These are phyloP conservation scores for Lentinula edodes DNA, from an alignment of 768 basidiomycete genomes.

Conservation along the genomic window DNA sequence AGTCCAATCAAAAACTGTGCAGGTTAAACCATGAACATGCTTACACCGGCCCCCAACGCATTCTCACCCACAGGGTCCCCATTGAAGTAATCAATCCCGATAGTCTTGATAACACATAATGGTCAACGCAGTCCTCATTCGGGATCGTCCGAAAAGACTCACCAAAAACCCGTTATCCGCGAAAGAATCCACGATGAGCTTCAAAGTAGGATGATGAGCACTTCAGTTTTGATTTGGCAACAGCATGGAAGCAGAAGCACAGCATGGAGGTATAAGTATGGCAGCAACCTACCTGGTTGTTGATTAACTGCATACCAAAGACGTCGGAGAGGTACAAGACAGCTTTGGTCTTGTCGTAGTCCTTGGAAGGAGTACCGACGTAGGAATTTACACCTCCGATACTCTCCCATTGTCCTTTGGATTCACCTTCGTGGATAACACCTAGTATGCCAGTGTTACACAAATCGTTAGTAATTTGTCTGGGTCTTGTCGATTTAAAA, in stretches of 20 bases:
- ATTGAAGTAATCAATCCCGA: conserved; percentile 13
- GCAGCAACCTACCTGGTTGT: conserved; percentile 20
- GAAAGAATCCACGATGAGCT: conserved; percentile 41
- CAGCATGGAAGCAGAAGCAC: background rate
- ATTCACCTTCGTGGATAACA: conserved; percentile 17
- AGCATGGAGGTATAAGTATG: background rate
- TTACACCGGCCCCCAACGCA: background rate
- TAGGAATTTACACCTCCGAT: conserved; percentile 33
- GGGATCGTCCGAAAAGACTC: conserved; percentile 9
- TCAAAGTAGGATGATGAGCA: background rate
- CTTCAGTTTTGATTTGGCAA: background rate
- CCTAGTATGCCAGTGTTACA: conserved; percentile 8
- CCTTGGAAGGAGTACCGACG: conserved; percentile 30
- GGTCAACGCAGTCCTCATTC: background rate
- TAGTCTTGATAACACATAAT: conserved; percentile 3
- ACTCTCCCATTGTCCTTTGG: conserved; percentile 20
- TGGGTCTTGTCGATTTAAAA: background rate
- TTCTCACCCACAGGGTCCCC: conserved; percentile 12
- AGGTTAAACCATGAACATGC: background rate
- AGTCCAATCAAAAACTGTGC: too few species aligned
- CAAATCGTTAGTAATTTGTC: conserved; percentile 6
- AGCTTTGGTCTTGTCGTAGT: conserved; percentile 34
- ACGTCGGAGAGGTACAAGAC: conserved; percentile 35
- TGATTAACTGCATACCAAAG: conserved; percentile 28
- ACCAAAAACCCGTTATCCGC: conserved; percentile 33